Conservation (phyloP, 139 green algal species). For the Cymbomonas tetramitiformis region DNA sequence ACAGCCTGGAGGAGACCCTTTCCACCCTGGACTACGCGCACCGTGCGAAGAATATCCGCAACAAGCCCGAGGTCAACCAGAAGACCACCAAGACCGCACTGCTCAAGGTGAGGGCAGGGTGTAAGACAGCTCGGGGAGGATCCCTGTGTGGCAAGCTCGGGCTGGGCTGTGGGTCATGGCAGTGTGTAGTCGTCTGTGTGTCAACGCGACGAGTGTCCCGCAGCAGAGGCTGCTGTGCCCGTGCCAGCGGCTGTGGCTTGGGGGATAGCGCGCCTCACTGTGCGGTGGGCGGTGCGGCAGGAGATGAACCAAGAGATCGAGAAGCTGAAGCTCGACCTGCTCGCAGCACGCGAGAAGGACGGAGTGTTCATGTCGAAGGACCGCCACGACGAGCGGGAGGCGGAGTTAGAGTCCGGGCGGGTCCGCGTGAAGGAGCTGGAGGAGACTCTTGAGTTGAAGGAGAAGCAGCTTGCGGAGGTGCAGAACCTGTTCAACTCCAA, state of each 20-base stretch:
- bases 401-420: constrained; percentile 48
- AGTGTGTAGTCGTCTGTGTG: no score
- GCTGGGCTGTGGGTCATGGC: no score
- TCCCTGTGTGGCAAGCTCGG: no score
- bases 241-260: no score
- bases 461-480: neutral
- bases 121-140: no score
- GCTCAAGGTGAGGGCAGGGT: no score
- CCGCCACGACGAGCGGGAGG: constrained; percentile 43
- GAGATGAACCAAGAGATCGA: constrained; percentile 81
- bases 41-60: constrained; percentile 94
- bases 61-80: constrained; percentile 68
- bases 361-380: constrained; percentile 64
- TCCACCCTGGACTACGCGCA: constrained; percentile 95
- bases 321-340: constrained; percentile 62
- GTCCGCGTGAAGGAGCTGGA: constrained; percentile 13
- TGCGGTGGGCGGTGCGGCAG: no score
- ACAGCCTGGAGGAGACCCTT: constrained; percentile 83
- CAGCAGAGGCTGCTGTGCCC: no score
- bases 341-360: constrained; percentile 77
- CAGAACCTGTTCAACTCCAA: neutral
- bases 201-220: no score
- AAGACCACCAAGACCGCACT: constrained; percentile 77
- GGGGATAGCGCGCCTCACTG: no score
- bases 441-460: neutral